Evolutionary conservation across 1,284 basidiomycete species (phyloP).

Genomic region (Cerrena zonata): DNA sequence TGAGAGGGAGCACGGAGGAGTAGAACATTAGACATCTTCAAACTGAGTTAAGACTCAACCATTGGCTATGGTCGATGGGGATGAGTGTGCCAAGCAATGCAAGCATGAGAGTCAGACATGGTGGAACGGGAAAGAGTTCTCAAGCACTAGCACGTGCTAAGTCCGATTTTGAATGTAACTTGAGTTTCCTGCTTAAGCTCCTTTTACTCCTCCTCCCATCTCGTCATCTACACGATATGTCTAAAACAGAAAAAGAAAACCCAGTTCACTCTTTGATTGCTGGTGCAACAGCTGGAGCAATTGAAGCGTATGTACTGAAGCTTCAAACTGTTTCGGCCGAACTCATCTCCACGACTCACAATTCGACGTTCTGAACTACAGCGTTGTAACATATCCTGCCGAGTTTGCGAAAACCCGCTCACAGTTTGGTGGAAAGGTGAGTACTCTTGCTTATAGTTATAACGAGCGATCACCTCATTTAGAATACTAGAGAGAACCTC

Average conservation of each 20-base stretch:
- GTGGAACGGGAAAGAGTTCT: no score
- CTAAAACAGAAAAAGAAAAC: conserved; percentile 57
- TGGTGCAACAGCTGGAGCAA: conserved; percentile 88
- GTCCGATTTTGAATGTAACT: not conserved
- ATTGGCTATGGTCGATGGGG: not conserved
- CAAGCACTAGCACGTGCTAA: no score
- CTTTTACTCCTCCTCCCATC: not conserved
- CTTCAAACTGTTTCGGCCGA: conserved; percentile 30
- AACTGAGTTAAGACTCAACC: no score
- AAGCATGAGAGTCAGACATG: not conserved
- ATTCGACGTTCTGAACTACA: conserved; percentile 32
- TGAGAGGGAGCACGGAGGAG: conserved; percentile 47
- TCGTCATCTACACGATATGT: not conserved
- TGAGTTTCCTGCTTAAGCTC: not conserved
- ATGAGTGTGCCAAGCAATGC: not conserved
- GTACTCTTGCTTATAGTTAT: conserved; percentile 11
- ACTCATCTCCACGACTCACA: no score
- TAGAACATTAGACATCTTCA: conserved; percentile 35
- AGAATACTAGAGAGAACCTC: conserved; percentile 51
- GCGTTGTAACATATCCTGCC: conserved; percentile 83
- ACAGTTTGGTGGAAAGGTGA: conserved; percentile 73
- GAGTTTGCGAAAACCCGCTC: conserved; percentile 88
- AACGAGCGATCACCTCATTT: not conserved
- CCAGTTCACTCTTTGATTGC: conserved; percentile 79
- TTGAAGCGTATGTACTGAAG: conserved; percentile 71